Evolutionary conservation across 106 monocot genomes (phyloP), one percentile per base, ranked within the genome.

Genomic region (Cymbidium sinense): DNA sequence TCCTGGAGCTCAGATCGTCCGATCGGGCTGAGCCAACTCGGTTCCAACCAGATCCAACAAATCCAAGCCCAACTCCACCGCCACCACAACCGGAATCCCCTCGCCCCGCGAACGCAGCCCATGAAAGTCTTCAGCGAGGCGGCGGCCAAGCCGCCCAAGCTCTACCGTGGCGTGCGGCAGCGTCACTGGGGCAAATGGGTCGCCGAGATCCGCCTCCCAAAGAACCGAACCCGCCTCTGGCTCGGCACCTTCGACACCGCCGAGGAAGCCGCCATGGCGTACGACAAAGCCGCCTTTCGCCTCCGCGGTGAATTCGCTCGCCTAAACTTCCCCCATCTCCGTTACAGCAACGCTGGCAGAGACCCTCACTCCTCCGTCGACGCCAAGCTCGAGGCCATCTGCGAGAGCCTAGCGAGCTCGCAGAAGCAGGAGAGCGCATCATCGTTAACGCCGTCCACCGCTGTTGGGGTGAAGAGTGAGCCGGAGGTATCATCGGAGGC

Each of bases 171-270:
- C 2, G 91, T 91, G 13, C 81, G 91, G 34, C 91, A 92, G 75
- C 80, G 91, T 1, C 91, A 88, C 55, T 92, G 91, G 91, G 91
- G 91, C 7, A 92, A 92, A 34, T 92, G 91, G 91, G 91, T 88
- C 2, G 91, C 91, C 7, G 91, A 92, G 78, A 92, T 92, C 78
- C 81, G 88, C 18, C 86, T 92, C 3, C 91, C 91, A 43, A 84
- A 81, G 77, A 88, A 88, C 85, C 86, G 91, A 29, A 88, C 84
- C 41, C 78, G 91, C 0, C 80, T 92, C 31, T 92, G 91, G 91
- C 86, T 92, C 70, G 91, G 91, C 4, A 92, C 86, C 54, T 92
- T 88, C 43, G 91, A 92, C 52, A 83, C 91, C 33, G 91, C 88
- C 2, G 91, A 92, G 41, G 81, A 84, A 21, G 88, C 91, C 4